A percentile compares a stretch with the other conserved stretches of the same genome.
These are phyloP conservation scores for Aspergillus sergii DNA, from an alignment of 2,329 filamentous ascomycete species.

Conservation along the genomic window DNA sequence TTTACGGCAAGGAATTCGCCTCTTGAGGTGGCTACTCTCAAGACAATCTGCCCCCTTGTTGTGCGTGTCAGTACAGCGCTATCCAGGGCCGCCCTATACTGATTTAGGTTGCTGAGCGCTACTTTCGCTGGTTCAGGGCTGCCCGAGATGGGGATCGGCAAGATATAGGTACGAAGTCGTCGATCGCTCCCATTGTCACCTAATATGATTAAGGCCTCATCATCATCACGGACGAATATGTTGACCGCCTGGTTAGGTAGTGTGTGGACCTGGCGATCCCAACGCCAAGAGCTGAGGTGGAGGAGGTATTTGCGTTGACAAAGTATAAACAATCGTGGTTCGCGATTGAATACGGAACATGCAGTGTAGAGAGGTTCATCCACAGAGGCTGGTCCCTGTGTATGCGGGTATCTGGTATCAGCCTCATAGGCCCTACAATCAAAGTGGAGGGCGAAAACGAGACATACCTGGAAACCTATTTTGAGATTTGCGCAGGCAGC, in stretches of 20 bases:
- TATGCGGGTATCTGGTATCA: neutral
- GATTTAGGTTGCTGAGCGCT: constrained; percentile 1
- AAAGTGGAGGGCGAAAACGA: neutral
- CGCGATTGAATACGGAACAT: neutral
- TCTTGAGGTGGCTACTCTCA: neutral
- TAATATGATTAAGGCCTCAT: neutral
- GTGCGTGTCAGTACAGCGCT: neutral
- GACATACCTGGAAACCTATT: neutral
- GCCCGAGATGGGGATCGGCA: neutral
- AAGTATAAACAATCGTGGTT: constrained; percentile 4
- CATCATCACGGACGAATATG: constrained; percentile 5
- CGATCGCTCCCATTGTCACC: constrained; percentile 8
- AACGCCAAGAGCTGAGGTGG: neutral
- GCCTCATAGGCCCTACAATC: neutral
- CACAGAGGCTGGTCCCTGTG: neutral
- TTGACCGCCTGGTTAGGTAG: constrained; percentile 1
- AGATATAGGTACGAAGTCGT: neutral
- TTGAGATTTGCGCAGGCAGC: constrained; percentile 1
- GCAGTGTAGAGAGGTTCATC: constrained; percentile 2
- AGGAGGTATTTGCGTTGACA: constrained; percentile 4
- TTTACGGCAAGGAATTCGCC: constrained; percentile 4
- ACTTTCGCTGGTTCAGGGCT: neutral
- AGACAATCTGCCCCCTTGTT: neutral
- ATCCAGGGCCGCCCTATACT: neutral
- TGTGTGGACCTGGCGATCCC: neutral